Conservation (phyloP, 2,329 filamentous ascomycete species). For the Claviceps pazoutovae region DNA sequence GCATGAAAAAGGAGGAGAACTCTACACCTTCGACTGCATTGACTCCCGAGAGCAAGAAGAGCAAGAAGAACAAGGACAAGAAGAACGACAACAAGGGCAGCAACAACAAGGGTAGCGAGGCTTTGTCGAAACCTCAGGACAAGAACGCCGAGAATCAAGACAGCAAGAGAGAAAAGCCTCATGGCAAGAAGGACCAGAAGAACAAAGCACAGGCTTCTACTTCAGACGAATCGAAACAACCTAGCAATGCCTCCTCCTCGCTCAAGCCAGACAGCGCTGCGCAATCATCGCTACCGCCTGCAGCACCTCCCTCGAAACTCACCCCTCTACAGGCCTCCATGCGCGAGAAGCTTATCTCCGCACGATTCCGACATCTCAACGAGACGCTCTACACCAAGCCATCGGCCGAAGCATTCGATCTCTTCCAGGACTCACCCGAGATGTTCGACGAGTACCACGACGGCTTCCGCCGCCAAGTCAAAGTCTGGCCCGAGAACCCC, state of each 20-base stretch:
- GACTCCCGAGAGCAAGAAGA: neutral
- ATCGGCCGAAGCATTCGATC: slow-evolving; percentile 64
- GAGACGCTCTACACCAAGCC: slow-evolving; percentile 91
- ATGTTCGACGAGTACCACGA: slow-evolving; percentile 96
- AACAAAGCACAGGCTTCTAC: slow-evolving; percentile 8
- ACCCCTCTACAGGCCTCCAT: slow-evolving; percentile 89
- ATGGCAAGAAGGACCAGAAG: slow-evolving; percentile 12
- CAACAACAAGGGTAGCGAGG: slow-evolving; percentile 1
- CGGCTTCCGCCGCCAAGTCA: slow-evolving; percentile 89
- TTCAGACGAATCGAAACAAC: slow-evolving; percentile 7
- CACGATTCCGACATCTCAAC: slow-evolving; percentile 93
- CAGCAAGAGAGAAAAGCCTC: slow-evolving; percentile 16
- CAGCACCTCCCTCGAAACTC: slow-evolving; percentile 42
- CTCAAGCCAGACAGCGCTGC: slow-evolving; percentile 12
- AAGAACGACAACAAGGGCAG: neutral
- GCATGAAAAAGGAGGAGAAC: slow-evolving; percentile 2
- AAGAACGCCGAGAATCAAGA: slow-evolving; percentile 28
- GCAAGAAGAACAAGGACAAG: neutral
- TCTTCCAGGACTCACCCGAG: slow-evolving; percentile 76
- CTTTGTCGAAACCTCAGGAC: slow-evolving; percentile 12
- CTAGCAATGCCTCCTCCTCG: slow-evolving; percentile 5
- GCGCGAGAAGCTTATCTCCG: slow-evolving; percentile 86
- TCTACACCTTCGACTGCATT: neutral
- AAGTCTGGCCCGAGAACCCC: slow-evolving; percentile 92
- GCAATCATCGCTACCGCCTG: slow-evolving; percentile 21